A percentile compares a stretch with the other conserved stretches of the same genome.
phyloP scores from a whole-genome alignment of 106 monocot genomes.

The Dendrobium chrysotoxum region DNA sequence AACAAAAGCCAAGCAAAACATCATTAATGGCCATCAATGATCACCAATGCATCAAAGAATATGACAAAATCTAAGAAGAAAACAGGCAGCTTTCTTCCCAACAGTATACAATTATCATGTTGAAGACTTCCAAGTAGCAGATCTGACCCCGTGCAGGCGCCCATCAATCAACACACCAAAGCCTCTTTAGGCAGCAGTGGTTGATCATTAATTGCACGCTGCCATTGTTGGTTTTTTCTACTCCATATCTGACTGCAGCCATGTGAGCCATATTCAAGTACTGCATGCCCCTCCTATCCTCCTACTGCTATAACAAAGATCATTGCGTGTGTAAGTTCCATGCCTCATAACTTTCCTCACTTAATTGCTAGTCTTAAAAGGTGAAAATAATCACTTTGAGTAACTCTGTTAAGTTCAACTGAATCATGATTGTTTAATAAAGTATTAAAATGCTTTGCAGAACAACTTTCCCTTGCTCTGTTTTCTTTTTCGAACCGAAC shows the following conservation, averaged over 20 bases:
- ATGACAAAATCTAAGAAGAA: neutral
- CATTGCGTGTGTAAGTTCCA: neutral
- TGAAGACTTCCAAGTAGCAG: neutral
- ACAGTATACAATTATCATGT: neutral
- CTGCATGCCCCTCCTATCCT: neutral
- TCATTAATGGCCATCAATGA: neutral
- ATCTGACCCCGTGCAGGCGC: neutral
- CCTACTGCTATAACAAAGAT: too few relatives aligned
- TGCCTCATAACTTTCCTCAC: neutral
- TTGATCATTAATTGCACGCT: neutral
- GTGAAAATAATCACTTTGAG: neutral
- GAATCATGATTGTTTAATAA: neutral
- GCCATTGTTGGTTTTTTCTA: neutral
- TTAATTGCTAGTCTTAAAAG: neutral
- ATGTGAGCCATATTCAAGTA: neutral
- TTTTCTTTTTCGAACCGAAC: neutral
- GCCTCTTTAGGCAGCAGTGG: neutral
- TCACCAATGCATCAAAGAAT: neutral
- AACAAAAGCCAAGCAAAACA: neutral
- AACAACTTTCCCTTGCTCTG: too few relatives aligned
- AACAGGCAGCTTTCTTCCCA: neutral
- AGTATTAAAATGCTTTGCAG: neutral
- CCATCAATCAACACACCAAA: neutral
- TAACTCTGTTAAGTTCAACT: neutral
- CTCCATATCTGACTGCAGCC: neutral